Base-by-base conservation (phyloP, 768 basidiomycete genomes). In the Suillus subaureus region DNA sequence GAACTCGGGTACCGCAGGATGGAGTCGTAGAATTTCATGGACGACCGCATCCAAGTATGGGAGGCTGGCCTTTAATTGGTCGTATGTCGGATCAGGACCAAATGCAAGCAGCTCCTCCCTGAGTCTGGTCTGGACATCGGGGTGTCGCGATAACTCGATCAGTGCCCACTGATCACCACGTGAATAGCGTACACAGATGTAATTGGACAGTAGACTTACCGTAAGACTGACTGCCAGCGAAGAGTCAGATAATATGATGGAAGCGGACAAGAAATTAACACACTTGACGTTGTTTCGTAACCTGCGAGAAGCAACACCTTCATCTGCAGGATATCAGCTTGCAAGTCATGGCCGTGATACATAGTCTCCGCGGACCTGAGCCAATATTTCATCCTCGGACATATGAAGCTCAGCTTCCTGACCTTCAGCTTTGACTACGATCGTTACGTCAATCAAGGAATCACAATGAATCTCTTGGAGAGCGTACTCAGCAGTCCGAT, bases 1-100 rank as follows among this genome's bases (percentile, higher is more conserved):
- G 1, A 74, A 74, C 42, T 78, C 73, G 1, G 67, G 56, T 21
- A 78, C 37, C 0, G 79, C 71, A 4, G 81, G 75, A 63, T 82
- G 79, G 4, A 81, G 42, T 21, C 83, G 73, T 28, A 83, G 68
- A 5, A 72, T 73, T 64, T 83, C 83, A 43, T 76, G 77, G 4
- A 79, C 73, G 23, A 81, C 74, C 9, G 79, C 81, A 63, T 84
- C 81, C 37, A 84, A 75, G 65, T 78, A 80, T n/a, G 81, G 82
- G 33, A 81, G 67, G 61, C 43, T 73, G 65, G 68, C 71, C 4
- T 66, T 72, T 33, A 84, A 75, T 69, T 80, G 73, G 51, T 82
- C 79, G 76, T 77, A 83, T 3, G 77, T 76, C n/a, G 78, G 77
- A 58, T 82, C 80, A 6, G 66, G 60, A 51, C 43, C 60, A 58